phyloP scores from a whole-genome alignment of 352 stramenopile genomes.

The Phytophthora fragariaefolia region DNA sequence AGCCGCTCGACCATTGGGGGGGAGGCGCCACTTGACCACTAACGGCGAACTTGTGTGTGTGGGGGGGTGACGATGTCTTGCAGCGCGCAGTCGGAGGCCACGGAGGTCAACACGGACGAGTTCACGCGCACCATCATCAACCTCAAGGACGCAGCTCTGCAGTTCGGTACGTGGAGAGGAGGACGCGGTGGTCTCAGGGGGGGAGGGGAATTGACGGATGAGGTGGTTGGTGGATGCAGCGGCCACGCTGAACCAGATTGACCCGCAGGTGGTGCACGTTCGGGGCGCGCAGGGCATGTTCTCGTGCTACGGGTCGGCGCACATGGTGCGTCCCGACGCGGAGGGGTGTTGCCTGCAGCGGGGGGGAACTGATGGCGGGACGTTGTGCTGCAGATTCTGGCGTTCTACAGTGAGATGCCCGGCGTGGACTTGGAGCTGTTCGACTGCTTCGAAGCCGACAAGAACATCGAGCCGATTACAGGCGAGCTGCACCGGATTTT shows the following conservation, averaged over 20 bases:
- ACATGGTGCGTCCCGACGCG: conserved; percentile 55
- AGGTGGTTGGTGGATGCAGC: conserved; percentile 34
- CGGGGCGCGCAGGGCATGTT: conserved; percentile 87
- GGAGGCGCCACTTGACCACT: background rate
- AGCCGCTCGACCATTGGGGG: background rate
- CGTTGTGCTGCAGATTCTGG: conserved; percentile 61
- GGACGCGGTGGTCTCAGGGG: background rate
- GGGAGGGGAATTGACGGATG: conserved; percentile 1
- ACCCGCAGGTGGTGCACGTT: conserved; percentile 85
- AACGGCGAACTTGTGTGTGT: background rate
- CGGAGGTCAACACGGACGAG: conserved; percentile 76
- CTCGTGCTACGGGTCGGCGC: conserved; percentile 80
- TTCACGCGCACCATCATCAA: conserved; percentile 81
- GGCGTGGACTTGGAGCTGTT: conserved; percentile 77
- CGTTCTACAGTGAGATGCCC: conserved; percentile 88
- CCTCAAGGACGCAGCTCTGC: conserved; percentile 77
- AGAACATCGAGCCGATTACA: conserved; percentile 76
- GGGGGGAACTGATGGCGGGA: background rate
- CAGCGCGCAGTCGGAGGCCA: conserved; percentile 75
- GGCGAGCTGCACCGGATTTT: conserved; percentile 78
- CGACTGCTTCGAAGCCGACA: conserved; percentile 83
- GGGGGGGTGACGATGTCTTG: background rate
- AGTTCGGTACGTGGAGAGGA: conserved; percentile 64
- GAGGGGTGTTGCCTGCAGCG: background rate
- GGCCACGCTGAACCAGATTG: conserved; percentile 81